A percentile compares a stretch with the other conserved stretches of the same genome.
Conservation (phyloP, 371 early-diverging fungal genomes). For the Thermomucor indicae-seudaticae region DNA sequence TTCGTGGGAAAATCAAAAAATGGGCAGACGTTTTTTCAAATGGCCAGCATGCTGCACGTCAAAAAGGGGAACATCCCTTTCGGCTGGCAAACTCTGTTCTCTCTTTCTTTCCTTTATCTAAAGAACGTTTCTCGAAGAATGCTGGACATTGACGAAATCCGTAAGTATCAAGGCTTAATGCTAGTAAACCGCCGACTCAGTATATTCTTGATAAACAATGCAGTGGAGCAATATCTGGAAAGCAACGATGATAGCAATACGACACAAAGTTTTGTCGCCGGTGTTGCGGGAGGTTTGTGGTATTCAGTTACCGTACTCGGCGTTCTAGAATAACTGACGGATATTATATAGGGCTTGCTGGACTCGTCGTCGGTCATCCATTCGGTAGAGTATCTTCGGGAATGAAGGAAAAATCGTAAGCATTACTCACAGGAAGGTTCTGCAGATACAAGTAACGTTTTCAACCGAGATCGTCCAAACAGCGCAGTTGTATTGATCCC, state of each 20-base stretch:
- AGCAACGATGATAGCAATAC: background rate
- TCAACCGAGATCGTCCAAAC: background rate
- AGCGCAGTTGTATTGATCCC: background rate
- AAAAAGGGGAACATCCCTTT: too few relatives aligned
- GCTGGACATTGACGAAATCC: constrained; percentile 3
- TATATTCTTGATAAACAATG: background rate
- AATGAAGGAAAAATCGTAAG: background rate
- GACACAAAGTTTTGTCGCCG: constrained; percentile 39
- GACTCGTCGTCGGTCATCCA: constrained; percentile 63
- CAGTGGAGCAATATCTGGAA: background rate
- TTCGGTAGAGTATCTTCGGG: constrained; percentile 42
- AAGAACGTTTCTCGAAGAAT: too few relatives aligned
- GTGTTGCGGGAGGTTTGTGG: constrained; percentile 54
- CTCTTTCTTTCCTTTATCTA: background rate
- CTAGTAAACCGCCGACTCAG: too few relatives aligned
- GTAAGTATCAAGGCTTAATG: background rate
- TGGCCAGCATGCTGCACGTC: too few relatives aligned
- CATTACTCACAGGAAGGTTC: background rate
- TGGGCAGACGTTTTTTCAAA: too few relatives aligned
- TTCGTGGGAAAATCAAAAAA: too few relatives aligned
- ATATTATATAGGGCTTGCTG: constrained; percentile 31
- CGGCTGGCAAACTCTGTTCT: too few relatives aligned
- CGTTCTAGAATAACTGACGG: background rate
- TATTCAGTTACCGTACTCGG: background rate
- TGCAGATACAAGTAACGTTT: background rate